Conservation (phyloP, 2,329 filamentous ascomycete genomes). For the Clarireedia sp. region DNA sequence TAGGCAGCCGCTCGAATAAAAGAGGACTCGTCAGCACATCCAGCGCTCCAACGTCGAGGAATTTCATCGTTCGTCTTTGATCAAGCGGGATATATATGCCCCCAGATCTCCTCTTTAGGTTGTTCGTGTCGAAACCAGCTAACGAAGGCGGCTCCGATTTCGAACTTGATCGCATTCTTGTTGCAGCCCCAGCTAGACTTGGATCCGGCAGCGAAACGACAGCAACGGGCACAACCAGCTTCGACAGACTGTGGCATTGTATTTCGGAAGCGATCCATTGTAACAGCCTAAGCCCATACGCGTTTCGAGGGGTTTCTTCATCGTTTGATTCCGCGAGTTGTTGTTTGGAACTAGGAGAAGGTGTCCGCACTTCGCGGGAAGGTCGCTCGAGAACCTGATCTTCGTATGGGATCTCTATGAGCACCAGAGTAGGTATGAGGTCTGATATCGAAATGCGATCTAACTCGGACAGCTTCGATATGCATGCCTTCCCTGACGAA, state of each 20-base stretch:
- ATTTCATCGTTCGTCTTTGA: constrained; percentile 54
- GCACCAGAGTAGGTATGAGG: constrained; percentile 46
- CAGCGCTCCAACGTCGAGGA: constrained; percentile 76
- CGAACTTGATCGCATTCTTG: constrained; percentile 17
- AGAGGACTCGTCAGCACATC: constrained; percentile 81
- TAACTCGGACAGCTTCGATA: constrained; percentile 43
- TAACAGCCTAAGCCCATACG: constrained; percentile 40
- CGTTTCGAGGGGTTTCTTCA: constrained; percentile 33
- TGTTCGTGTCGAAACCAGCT: neutral
- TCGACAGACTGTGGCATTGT: constrained; percentile 40
- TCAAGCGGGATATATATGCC: constrained; percentile 31
- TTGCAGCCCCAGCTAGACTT: constrained; percentile 11
- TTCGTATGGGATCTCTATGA: constrained; percentile 43
- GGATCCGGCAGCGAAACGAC: constrained; percentile 30
- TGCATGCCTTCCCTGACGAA: constrained; percentile 42
- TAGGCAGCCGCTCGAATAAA: constrained; percentile 62
- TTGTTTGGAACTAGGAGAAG: constrained; percentile 28
- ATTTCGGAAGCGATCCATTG: constrained; percentile 41
- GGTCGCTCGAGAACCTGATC: constrained; percentile 29
- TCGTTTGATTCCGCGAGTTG: constrained; percentile 34
- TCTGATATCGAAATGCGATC: constrained; percentile 37
- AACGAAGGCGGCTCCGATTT: constrained; percentile 14
- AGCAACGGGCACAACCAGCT: constrained; percentile 42
- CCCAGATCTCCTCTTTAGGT: constrained; percentile 14
- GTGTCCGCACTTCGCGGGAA: constrained; percentile 27